A percentile compares a stretch with the other conserved stretches of the same genome.
phyloP scores from a whole-genome alignment of 805 yeast species.

The Kuraishia hungarica region DNA sequence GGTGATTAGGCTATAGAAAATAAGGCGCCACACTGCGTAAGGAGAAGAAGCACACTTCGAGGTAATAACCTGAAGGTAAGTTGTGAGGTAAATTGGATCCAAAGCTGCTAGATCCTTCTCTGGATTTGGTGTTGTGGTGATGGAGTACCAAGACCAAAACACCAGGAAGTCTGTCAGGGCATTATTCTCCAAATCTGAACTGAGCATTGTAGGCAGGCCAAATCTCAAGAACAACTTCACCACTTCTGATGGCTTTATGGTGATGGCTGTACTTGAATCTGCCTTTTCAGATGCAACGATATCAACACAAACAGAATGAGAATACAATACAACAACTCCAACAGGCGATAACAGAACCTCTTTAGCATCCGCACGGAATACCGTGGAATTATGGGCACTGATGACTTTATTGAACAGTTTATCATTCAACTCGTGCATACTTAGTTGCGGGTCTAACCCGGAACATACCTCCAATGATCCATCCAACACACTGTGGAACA shows the following conservation, averaged over 20 bases:
- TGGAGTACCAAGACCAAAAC: slow-evolving; percentile 28
- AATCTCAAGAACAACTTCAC: slow-evolving; percentile 33
- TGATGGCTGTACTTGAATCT: slow-evolving; percentile 7
- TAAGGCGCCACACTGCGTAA: slow-evolving; percentile 12
- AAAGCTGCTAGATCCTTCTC: slow-evolving; percentile 12
- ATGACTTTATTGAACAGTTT: slow-evolving; percentile 31
- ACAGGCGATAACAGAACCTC: slow-evolving; percentile 20
- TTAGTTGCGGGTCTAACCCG: slow-evolving; percentile 13
- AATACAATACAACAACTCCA: slow-evolving; percentile 23
- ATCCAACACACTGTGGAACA: slow-evolving; percentile 25
- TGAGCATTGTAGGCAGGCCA: slow-evolving; percentile 28
- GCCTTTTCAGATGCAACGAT: slow-evolving; percentile 8
- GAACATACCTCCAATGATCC: slow-evolving; percentile 35
- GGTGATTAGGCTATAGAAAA: slow-evolving; percentile 53
- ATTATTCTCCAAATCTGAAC: slow-evolving; percentile 9
- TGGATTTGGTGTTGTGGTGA: slow-evolving; percentile 6
- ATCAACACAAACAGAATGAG: slow-evolving; percentile 11
- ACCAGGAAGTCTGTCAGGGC: slow-evolving; percentile 17
- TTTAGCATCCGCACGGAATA: slow-evolving; percentile 12
- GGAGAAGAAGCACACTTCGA: slow-evolving; percentile 24
- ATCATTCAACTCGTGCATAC: slow-evolving; percentile 22
- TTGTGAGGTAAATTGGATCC: slow-evolving; percentile 16
- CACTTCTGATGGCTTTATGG: slow-evolving; percentile 17
- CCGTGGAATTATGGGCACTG: slow-evolving; percentile 29
- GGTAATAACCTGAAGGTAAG: slow-evolving; percentile 33